These are phyloP conservation scores for Auriscalpium microsporum DNA, from an alignment of 768 basidiomycete species.

Conservation along the genomic window DNA sequence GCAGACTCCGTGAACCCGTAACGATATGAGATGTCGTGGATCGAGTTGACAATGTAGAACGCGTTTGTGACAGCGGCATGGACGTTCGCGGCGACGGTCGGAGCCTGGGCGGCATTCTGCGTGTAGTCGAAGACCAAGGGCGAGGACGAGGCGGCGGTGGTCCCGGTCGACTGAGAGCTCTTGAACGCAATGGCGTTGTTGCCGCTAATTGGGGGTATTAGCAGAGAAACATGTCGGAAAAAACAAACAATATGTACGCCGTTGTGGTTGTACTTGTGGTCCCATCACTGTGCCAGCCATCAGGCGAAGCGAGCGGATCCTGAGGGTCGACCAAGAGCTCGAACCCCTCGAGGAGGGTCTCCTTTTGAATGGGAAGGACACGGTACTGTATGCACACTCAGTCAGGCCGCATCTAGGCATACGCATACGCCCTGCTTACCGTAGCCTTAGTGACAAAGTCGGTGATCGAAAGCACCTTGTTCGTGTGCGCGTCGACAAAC, in stretches of 20 bases:
- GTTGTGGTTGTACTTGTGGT: conserved; percentile 27
- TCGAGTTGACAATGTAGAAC: conserved; percentile 54
- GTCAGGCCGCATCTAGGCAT: neutral
- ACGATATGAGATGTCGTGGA: conserved; percentile 43
- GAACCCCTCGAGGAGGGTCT: conserved; percentile 41
- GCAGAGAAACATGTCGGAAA: too few relatives aligned
- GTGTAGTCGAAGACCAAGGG: conserved; percentile 34
- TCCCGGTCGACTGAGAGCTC: conserved; percentile 15
- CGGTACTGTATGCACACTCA: conserved; percentile 25
- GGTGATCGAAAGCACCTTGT: conserved; percentile 39
- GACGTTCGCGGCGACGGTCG: conserved; percentile 36
- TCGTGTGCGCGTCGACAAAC: conserved; percentile 49
- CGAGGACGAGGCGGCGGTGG: conserved; percentile 30
- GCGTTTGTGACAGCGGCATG: conserved; percentile 47
- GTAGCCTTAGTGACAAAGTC: conserved; percentile 43
- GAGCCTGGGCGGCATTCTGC: conserved; percentile 27
- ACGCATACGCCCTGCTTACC: conserved; percentile 20
- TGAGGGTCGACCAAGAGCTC: conserved; percentile 43
- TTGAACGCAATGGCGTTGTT: conserved; percentile 33
- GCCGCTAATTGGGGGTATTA: conserved; percentile 11
- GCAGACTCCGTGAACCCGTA: conserved; percentile 54
- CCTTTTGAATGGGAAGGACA: conserved; percentile 44
- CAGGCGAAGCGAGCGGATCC: conserved; percentile 44
- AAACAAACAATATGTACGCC: conserved; percentile 6
- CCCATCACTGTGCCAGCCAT: conserved; percentile 43